These are phyloP conservation scores for Cochliopodium minus DNA, from an alignment of 208 protist species.

Conservation along the genomic window DNA sequence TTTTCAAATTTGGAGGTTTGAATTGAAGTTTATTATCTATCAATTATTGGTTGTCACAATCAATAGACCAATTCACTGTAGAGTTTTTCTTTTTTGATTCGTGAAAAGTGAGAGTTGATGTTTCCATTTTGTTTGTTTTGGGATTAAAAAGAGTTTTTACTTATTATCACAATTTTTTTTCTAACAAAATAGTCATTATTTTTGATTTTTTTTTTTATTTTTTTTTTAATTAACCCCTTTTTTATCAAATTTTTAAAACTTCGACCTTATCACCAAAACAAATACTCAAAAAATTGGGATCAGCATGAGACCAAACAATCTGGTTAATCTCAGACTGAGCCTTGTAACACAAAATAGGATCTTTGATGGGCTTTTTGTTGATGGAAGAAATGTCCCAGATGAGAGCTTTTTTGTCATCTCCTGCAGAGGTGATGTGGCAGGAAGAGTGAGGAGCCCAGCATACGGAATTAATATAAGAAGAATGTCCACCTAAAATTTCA, in stretches of 20 bases:
- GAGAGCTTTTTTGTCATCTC: slow-evolving; percentile 79
- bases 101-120: too few relatives aligned
- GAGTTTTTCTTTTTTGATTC: too few relatives aligned
- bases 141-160: too few relatives aligned
- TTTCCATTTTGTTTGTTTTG: too few relatives aligned
- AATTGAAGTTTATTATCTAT: too few relatives aligned
- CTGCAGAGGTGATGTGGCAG: slow-evolving; percentile 75
- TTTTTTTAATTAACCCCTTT: too few relatives aligned
- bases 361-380: slow-evolving; percentile 30
- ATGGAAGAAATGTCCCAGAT: slow-evolving; percentile 82
- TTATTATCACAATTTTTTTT: too few relatives aligned
- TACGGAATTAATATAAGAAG: slow-evolving; percentile 74
- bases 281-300: slow-evolving; percentile 53
- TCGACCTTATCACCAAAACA: slow-evolving; percentile 40
- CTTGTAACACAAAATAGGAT: slow-evolving; percentile 51
- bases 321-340: slow-evolving; percentile 55
- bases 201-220: too few relatives aligned
- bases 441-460: slow-evolving; percentile 76
- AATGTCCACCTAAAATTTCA: slow-evolving; percentile 44
- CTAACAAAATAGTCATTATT: too few relatives aligned
- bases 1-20: too few relatives aligned
- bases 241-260: slow-evolving; percentile 27
- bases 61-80: too few relatives aligned
- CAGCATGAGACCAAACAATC: slow-evolving; percentile 44
- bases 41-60: too few relatives aligned